Evolutionary conservation across 164 flowering plant species (phyloP).

Genomic region (Annona squamosa): DNA sequence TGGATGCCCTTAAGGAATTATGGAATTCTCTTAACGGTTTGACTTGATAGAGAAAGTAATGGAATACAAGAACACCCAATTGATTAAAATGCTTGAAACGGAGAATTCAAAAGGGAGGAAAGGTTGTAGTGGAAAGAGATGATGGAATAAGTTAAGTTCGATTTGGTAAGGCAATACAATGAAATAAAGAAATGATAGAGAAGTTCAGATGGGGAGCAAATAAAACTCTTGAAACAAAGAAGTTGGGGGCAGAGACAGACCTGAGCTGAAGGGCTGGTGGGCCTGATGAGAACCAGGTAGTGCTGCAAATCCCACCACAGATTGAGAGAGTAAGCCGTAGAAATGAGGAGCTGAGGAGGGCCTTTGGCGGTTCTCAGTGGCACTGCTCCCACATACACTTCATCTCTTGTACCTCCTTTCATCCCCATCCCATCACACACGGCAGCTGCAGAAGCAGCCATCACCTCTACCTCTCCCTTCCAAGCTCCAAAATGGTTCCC

Average conservation of each 20-base stretch:
- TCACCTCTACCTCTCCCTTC: background rate
- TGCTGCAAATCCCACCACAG: constrained; percentile 76
- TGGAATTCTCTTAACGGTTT: too few species aligned
- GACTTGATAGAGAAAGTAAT: background rate
- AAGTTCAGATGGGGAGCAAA: background rate
- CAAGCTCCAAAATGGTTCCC: background rate
- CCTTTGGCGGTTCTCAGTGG: constrained; percentile 65
- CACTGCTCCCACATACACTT: constrained; percentile 55
- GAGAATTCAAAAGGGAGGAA: too few species aligned
- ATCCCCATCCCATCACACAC: background rate
- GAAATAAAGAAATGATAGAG: background rate
- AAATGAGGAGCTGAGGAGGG: constrained; percentile 60
- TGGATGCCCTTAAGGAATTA: too few species aligned
- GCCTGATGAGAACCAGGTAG: constrained; percentile 65
- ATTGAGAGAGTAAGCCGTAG: constrained; percentile 54
- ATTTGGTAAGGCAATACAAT: background rate
- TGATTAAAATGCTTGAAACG: background rate
- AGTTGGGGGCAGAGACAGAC: constrained; percentile 8
- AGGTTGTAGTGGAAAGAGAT: background rate
- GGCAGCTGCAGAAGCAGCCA: background rate
- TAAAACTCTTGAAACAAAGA: background rate
- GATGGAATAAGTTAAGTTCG: background rate
- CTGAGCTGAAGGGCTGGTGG: constrained; percentile 33
- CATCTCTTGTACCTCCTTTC: constrained; percentile 21
- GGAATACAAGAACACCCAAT: background rate